phyloP scores from a whole-genome alignment of 768 basidiomycete species.

The Suillus discolor region DNA sequence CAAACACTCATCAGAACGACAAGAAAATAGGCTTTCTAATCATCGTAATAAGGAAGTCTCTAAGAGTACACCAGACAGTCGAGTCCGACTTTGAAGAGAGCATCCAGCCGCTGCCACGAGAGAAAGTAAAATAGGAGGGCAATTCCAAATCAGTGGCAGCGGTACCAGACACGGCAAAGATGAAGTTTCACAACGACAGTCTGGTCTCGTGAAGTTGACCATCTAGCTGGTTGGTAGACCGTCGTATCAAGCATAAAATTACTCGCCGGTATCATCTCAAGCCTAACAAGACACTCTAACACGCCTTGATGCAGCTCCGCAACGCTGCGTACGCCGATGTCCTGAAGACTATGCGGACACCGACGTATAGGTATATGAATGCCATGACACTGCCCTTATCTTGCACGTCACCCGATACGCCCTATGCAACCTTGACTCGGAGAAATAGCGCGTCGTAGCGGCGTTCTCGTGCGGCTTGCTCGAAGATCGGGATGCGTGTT shows the following conservation, averaged over 20 bases:
- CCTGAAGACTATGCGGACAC: conserved; percentile 92
- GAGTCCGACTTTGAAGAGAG: too few species aligned
- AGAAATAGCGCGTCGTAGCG: conserved; percentile 80
- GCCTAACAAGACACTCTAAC: conserved; percentile 67
- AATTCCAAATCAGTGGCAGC: too few species aligned
- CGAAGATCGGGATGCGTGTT: conserved; percentile 52
- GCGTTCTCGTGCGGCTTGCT: conserved; percentile 76
- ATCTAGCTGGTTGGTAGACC: background rate
- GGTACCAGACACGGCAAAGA: too few species aligned
- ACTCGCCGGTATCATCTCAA: conserved; percentile 91
- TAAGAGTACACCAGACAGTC: too few species aligned
- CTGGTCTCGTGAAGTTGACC: too few species aligned
- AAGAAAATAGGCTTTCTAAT: too few species aligned
- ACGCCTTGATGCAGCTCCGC: conserved; percentile 69
- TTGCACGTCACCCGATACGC: conserved; percentile 94
- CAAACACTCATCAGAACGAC: too few species aligned
- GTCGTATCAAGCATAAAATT: conserved; percentile 45
- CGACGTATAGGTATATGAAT: conserved; percentile 81
- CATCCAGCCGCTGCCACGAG: too few species aligned
- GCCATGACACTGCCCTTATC: conserved; percentile 95
- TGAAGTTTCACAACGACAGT: too few species aligned
- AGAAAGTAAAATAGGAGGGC: too few species aligned
- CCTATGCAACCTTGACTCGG: conserved; percentile 90
- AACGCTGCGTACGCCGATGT: conserved; percentile 79
- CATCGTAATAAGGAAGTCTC: too few species aligned